phyloP scores from a whole-genome alignment of 306 rosid species.

The Medicago lupulina region DNA sequence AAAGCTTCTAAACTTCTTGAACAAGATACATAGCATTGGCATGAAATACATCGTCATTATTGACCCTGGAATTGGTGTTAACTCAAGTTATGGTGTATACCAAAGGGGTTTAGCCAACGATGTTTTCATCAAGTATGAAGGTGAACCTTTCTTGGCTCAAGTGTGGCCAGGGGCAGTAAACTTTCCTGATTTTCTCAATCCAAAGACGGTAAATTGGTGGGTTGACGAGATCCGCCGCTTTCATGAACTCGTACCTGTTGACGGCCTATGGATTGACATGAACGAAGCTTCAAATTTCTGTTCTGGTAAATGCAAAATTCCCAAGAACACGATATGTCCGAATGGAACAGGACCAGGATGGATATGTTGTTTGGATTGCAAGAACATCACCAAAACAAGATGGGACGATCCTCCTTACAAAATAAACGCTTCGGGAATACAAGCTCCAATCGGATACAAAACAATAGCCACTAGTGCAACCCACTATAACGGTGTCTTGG shows the following conservation, averaged over 20 bases:
- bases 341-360: slow-evolving; percentile 81
- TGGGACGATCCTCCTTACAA: slow-evolving; percentile 99
- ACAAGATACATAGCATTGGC: slow-evolving; percentile 82
- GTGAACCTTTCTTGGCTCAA: slow-evolving; percentile 90
- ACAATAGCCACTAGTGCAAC: slow-evolving; percentile 94
- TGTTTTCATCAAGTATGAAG: slow-evolving; percentile 87
- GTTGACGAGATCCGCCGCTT: slow-evolving; percentile 86
- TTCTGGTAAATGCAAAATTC: slow-evolving; percentile 83
- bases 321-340: slow-evolving; percentile 71
- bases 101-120: slow-evolving; percentile 79
- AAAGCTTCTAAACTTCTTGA: slow-evolving; percentile 79
- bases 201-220: slow-evolving; percentile 92
- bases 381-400: slow-evolving; percentile 77
- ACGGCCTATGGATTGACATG: slow-evolving; percentile 99
- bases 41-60: slow-evolving; percentile 89
- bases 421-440: slow-evolving; percentile 87
- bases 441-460: slow-evolving; percentile 82
- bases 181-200: slow-evolving; percentile 94
- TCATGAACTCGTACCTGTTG: slow-evolving; percentile 93
- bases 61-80: slow-evolving; percentile 88
- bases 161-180: slow-evolving; percentile 98
- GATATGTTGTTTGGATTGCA: slow-evolving; percentile 94
- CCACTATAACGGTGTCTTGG: slow-evolving; percentile 89
- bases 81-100: slow-evolving; percentile 75
- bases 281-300: slow-evolving; percentile 92